Base-by-base conservation (phyloP, 495 filamentous ascomycete species). In the Xylaria cubensis region DNA sequence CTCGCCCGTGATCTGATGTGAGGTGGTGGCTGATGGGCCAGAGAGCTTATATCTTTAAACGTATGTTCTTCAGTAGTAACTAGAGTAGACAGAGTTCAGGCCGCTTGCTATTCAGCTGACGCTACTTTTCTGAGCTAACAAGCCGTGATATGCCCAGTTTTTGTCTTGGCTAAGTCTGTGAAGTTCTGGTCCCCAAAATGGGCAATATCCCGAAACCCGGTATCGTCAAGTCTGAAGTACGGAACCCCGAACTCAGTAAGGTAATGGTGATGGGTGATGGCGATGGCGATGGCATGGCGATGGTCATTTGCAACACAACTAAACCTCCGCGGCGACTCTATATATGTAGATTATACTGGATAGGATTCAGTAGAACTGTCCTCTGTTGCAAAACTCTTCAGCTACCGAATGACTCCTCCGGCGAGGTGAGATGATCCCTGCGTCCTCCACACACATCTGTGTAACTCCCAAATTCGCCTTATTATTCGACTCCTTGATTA, bases 381-480 rank as follows among this genome's bases (percentile, higher is more conserved):
- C 10, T 32, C 15, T n/a, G 12, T 26, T 63, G n/a, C 19, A n/a
- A n/a, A n/a, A n/a, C n/a, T n/a, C n/a, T n/a, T n/a, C n/a, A n/a
- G n/a, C n/a, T n/a, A n/a, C 62, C 62, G 64, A 19, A 10, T 67
- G 65, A 67, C 65, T 67, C 65, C 17, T 41, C 48, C 65, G 65
- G 65, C 10, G 24, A 67, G 32, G 34, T 5, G 50, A 12, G 50
- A n/a, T 12, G 26, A 64, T 42, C 61, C 59, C 39, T 42, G 56
- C 56, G 4, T 1, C 29, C 56, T 61, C 58, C 58, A 36, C 58
- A 39, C 4, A 15, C 58, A 61, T n/a, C 0, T 32, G 7, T 2
- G 15, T 5, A 29, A 12, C 21, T 24, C 12, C n/a, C 42, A 7
- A 9, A 21, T 8, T 41, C 5, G 17, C n/a, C 61, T 44, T 26